Percentiles rank a stretch among this genome's conserved stretches.
Evolutionary conservation across 208 protist genomes (phyloP).

Genomic region (Trypanosoma mega): DNA sequence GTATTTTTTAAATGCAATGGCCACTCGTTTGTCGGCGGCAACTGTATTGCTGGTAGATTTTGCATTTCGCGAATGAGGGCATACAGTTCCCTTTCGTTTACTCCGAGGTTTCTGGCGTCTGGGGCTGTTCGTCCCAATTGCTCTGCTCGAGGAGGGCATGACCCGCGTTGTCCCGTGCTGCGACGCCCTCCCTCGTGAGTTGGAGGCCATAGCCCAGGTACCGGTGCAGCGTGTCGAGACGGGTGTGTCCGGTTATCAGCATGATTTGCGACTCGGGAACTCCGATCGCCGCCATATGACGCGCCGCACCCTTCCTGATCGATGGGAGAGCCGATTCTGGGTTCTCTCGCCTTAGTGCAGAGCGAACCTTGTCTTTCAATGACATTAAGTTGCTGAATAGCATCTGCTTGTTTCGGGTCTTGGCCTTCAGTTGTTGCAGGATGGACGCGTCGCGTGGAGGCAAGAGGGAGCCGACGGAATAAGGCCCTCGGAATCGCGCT

Average conservation of each 20-base stretch:
- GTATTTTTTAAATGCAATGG: neutral
- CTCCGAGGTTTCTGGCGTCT: neutral
- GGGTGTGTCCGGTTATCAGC: constrained; percentile 13
- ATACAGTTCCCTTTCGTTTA: constrained; percentile 1
- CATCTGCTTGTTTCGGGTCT: neutral
- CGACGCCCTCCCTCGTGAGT: constrained; percentile 12
- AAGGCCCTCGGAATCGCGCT: neutral
- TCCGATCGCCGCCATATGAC: neutral
- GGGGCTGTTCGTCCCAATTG: neutral
- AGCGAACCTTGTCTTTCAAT: neutral
- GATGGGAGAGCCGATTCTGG: neutral
- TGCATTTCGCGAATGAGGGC: neutral
- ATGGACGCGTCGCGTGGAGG: neutral
- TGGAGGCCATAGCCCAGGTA: constrained; percentile 19
- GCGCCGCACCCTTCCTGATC: constrained; percentile 12
- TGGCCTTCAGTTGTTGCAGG: neutral
- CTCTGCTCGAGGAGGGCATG: constrained; percentile 6
- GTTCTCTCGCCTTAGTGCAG: constrained; percentile 1
- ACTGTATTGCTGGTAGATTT: neutral
- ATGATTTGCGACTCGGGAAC: constrained; percentile 10
- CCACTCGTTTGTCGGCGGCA: neutral
- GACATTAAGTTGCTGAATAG: neutral
- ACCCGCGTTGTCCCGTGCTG: constrained; percentile 15
- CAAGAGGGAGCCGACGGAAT: neutral
- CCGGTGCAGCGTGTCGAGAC: neutral